These are phyloP conservation scores for Tetrahymena elliotti DNA, from an alignment of 73 alveolate species.

Conservation along the genomic window DNA sequence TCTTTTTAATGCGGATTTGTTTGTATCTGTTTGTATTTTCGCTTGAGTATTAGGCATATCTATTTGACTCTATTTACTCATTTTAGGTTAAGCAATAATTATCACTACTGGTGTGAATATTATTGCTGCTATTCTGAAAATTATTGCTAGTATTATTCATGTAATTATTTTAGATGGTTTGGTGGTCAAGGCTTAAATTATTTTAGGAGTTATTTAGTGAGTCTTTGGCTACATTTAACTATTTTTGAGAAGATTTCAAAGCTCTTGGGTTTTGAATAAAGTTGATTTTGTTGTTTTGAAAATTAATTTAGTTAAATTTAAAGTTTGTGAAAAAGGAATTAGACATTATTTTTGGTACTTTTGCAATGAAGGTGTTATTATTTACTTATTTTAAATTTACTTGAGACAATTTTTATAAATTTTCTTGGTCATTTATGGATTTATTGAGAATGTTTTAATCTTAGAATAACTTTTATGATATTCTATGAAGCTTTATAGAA, in stretches of 20 bases:
- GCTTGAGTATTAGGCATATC: not conserved
- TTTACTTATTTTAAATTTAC: not conserved
- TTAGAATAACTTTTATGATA: not conserved
- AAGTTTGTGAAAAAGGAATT: not conserved
- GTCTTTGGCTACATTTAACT: not conserved
- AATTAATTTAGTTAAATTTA: not conserved
- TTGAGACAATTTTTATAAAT: not conserved
- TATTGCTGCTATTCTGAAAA: not conserved
- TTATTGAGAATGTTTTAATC: not conserved
- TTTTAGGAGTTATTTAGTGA: not conserved
- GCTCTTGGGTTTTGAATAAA: not conserved
- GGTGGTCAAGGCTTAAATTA: not conserved
- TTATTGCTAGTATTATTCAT: not conserved
- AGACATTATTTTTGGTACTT: not conserved
- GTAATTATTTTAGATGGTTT: not conserved
- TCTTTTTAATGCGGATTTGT: not conserved
- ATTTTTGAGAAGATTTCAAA: not conserved
- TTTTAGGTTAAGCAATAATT: too few species aligned
- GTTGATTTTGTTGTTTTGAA: not conserved
- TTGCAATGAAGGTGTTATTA: not conserved
- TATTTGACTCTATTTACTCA: not conserved
- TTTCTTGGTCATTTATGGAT: not conserved
- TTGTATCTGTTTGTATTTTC: not conserved
- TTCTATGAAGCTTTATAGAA: not conserved
- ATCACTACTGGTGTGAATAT: too few species aligned